Evolutionary conservation across 2,329 filamentous ascomycete genomes (phyloP), one percentile per base, ranked within the genome.

Genomic region (Alternaria infectoria): DNA sequence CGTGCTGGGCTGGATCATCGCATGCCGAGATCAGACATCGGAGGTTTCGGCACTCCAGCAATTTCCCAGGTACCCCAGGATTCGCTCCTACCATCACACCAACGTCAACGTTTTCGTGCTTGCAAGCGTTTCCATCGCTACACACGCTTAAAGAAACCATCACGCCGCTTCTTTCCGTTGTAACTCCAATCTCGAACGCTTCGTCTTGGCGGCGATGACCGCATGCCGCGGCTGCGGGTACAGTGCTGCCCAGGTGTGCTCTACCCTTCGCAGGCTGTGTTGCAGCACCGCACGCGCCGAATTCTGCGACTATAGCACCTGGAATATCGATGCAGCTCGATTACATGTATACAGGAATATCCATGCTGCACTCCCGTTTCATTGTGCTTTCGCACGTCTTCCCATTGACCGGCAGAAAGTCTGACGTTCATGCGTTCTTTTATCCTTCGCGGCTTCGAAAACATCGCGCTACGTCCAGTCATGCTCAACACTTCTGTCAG

Each of bases 371-470:
- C 25, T 36, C 54, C 60, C 54, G 70, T 75, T 75, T 74, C 71
- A 73, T 63, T 67, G 61, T 60, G 65, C 57, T 62, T 47, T 59
- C 58, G 52, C 55, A 59, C 49, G 54, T 61, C 58, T 62, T 46
- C 65, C 63, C 50, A 52, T 64, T 51, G 49, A 49, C 56, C 58
- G 45, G 58, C 54, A 61, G 54, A 61, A 66, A 69, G 65, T 54
- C 62, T 66, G 47, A 57, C 50, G 43, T 71, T 76, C 61, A 77
- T 77, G 76, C 75, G 66, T 66, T 70, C 61, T 57, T 59, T 66
- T 63, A 59, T 68, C 69, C 68, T 59, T 69, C 54, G 62, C 64
- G 66, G 52, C 57, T 54, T 63, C 54, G 67, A 67, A 67, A 64
- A 70, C 63, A 62, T 69, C 54, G 46, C 65, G 57, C 62, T 62